A percentile compares a stretch with the other conserved stretches of the same genome.
Conservation (phyloP, 768 basidiomycete genomes). For the Chalciporus pseudorubinellus region DNA sequence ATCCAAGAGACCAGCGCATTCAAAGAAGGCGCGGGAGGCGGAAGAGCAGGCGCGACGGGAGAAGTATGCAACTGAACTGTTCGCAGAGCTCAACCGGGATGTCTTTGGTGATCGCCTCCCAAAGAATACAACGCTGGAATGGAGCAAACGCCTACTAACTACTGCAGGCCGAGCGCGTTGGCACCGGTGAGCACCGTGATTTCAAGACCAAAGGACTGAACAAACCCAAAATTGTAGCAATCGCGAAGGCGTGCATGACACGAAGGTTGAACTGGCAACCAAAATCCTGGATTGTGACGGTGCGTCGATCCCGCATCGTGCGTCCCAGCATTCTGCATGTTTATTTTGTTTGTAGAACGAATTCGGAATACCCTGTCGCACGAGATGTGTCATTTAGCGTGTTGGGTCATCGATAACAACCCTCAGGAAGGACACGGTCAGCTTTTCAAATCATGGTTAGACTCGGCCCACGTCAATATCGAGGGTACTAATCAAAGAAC, state of each 20-base stretch:
- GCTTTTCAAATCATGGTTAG: constrained; percentile 70
- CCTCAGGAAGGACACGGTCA: constrained; percentile 72
- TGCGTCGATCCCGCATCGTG: constrained; percentile 26
- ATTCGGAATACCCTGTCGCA: constrained; percentile 82
- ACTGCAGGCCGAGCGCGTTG: constrained; percentile 73
- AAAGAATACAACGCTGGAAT: constrained; percentile 51
- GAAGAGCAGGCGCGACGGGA: constrained; percentile 46
- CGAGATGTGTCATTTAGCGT: constrained; percentile 91
- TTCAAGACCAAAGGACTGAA: background rate
- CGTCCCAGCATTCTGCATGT: background rate
- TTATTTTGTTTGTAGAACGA: constrained; percentile 49
- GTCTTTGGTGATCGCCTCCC: constrained; percentile 60
- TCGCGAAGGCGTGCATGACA: constrained; percentile 54
- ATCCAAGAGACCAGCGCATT: constrained; percentile 23
- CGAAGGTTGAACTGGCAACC: constrained; percentile 73
- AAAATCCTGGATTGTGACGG: constrained; percentile 81
- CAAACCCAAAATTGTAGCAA: constrained; percentile 36
- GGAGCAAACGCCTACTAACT: constrained; percentile 63
- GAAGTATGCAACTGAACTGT: constrained; percentile 57
- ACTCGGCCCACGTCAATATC: background rate
- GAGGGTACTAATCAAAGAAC: background rate
- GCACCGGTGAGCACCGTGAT: constrained; percentile 43
- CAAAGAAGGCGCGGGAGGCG: constrained; percentile 42
- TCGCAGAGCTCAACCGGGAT: constrained; percentile 53
- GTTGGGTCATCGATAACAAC: constrained; percentile 74